phyloP scores from a whole-genome alignment of 441 rosid genomes.

The Macaranga tanarius region DNA sequence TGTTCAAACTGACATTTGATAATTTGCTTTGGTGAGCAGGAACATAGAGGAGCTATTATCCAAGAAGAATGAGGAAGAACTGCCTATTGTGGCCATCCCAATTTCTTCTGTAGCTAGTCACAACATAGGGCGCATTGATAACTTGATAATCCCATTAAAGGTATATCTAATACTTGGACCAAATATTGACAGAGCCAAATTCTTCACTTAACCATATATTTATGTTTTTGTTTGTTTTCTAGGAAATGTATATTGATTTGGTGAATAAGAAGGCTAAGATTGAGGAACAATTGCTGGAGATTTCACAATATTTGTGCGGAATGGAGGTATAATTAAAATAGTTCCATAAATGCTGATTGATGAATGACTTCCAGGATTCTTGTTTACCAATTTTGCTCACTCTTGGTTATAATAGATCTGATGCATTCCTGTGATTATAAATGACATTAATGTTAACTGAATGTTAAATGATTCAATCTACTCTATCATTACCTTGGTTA shows the following conservation, averaged over 20 bases:
- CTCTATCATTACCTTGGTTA: neutral
- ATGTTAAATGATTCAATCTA: neutral
- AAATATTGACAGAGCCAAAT: neutral
- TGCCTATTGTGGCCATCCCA: constrained; percentile 39
- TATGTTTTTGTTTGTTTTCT: constrained; percentile 13
- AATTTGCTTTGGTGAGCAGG: constrained; percentile 31
- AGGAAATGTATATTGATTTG: constrained; percentile 64
- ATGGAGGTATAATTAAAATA: constrained; percentile 53
- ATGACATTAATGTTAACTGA: neutral
- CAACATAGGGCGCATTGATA: constrained; percentile 35
- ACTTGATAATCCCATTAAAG: constrained; percentile 50
- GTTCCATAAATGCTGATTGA: neutral
- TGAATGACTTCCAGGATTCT: neutral
- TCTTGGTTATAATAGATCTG: neutral
- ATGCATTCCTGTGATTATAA: no score
- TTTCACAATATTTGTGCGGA: constrained; percentile 46
- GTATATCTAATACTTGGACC: constrained; percentile 32
- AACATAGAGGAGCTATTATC: constrained; percentile 44
- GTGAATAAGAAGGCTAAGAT: constrained; percentile 54
- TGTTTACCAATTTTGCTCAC: neutral
- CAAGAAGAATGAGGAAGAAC: constrained; percentile 52
- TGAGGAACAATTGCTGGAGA: constrained; percentile 54
- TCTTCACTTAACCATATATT: constrained; percentile 4
- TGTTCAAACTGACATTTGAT: neutral
- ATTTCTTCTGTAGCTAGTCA: constrained; percentile 42